Percentiles rank a stretch among this genome's conserved stretches.
phyloP scores from a whole-genome alignment of 257 asterid species.

The Solanum tacnaense region DNA sequence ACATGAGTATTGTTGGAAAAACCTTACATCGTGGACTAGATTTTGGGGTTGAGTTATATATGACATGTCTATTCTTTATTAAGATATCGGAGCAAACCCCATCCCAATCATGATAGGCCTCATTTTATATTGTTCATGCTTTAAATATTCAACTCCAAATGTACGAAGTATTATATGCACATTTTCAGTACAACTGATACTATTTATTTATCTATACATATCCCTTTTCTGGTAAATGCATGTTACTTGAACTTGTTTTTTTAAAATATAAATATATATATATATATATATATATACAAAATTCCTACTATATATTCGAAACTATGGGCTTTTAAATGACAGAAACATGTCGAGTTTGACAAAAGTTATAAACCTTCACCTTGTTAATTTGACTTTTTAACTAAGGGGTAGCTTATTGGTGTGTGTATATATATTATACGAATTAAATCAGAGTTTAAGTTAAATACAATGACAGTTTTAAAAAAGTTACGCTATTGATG shows the following conservation, averaged over 20 bases:
- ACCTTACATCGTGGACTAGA: background rate
- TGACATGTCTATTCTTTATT: background rate
- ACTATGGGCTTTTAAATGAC: background rate
- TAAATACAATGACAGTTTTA: background rate
- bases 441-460: background rate
- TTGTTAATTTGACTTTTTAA: background rate
- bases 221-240: background rate
- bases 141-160: background rate
- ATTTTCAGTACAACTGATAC: background rate
- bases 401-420: background rate
- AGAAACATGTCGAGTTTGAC: background rate
- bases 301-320: background rate
- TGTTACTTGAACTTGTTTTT: background rate
- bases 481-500: background rate
- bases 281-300: too few species aligned
- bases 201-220: background rate
- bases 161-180: background rate
- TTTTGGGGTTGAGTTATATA: background rate
- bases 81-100: background rate
- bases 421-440: background rate
- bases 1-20: background rate
- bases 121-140: background rate
- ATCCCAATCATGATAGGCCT: background rate
- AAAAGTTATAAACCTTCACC: background rate
- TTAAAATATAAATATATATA: too few species aligned